Base-by-base conservation (phyloP, 2,329 filamentous ascomycete genomes). In the Phialophora expanda region DNA sequence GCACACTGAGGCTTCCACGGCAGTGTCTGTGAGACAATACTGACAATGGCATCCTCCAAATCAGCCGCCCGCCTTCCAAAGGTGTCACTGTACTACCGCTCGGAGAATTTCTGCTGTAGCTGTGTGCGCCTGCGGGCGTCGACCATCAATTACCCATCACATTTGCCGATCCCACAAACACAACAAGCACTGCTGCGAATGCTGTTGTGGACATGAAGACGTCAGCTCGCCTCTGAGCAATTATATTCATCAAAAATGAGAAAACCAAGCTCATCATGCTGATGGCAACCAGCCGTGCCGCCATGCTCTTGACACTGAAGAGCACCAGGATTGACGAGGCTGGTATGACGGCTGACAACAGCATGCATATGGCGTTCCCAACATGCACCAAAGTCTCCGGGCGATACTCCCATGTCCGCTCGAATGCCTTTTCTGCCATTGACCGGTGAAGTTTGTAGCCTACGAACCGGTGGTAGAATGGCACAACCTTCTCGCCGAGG, bases 131-230 rank as follows among this genome's bases (percentile, higher is more conserved):
- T 41, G 17, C 17, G 22, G 8, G 41, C 28, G 22, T 57, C 51
- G 34, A 51, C 41, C 20, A 17, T 64, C 59, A 67, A 46, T 59
- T 56, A 22, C 63, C 56, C 61, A 70, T 65, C 28, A 62, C 66
- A 57, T 70, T 68, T 44, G 69, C 50, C 57, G 64, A 66, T 20
- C 69, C 69, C 17, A 71, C 67, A 57, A 69, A 71, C 56, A 71
- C 67, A 20, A 71, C 69, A 24, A 71, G 62, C n/a, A 71, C 67
- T 20, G 69, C 69, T 14, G 67, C 67, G 54, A 71, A 71, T 8
- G 67, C 67, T 41, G 69, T 71, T 20, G 69, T 69, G 50, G 69
- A 69, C 67, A 71, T 68, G 54, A 71, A 71, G 30, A 69, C 61
- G 57, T 71, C 69, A 11, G 69, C 67, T 57, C 67, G 68, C 56